These are phyloP conservation scores for Rhodosorus marinus DNA, from an alignment of 23 red algal species.

Conservation along the genomic window DNA sequence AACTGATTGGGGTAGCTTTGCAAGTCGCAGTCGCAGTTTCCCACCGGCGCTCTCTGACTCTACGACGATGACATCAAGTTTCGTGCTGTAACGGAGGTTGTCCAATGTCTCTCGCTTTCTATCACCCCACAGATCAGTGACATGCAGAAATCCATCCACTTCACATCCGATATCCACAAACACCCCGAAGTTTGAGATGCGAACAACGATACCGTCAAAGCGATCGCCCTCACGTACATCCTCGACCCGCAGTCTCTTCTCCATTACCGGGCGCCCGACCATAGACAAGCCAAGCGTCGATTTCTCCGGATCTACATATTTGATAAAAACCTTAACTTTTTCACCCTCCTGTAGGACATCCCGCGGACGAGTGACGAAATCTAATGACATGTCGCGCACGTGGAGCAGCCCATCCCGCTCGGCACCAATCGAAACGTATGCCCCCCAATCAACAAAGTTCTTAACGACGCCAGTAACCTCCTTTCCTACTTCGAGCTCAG, in stretches of 20 bases:
- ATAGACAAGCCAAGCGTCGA: slow-evolving; percentile 36
- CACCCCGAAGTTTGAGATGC: slow-evolving; percentile 78
- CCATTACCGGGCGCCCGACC: background rate
- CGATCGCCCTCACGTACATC: slow-evolving; percentile 18
- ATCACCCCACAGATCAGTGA: slow-evolving; percentile 34
- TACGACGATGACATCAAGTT: too few relatives aligned
- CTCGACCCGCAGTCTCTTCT: slow-evolving; percentile 3
- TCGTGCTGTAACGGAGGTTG: slow-evolving; percentile 17
- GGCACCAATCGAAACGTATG: slow-evolving; percentile 58
- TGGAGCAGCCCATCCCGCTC: slow-evolving; percentile 55
- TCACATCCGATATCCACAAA: slow-evolving; percentile 70
- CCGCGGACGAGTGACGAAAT: slow-evolving; percentile 32
- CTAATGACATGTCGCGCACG: slow-evolving; percentile 44
- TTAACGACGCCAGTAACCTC: slow-evolving; percentile 26
- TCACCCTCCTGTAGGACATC: slow-evolving; percentile 39
- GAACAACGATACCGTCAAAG: slow-evolving; percentile 22
- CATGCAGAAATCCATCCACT: slow-evolving; percentile 65
- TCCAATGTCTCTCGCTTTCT: slow-evolving; percentile 46
- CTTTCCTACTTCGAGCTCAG: slow-evolving; percentile 23
- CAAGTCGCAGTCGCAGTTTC: too few relatives aligned
- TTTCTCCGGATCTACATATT: slow-evolving; percentile 32
- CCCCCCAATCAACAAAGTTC: slow-evolving; percentile 37
- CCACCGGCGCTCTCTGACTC: too few relatives aligned
- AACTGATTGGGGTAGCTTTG: too few relatives aligned
- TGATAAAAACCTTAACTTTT: slow-evolving; percentile 53